These are phyloP conservation scores for Ceratobasidium sp. DNA, from an alignment of 1,284 basidiomycete species.

Conservation along the genomic window DNA sequence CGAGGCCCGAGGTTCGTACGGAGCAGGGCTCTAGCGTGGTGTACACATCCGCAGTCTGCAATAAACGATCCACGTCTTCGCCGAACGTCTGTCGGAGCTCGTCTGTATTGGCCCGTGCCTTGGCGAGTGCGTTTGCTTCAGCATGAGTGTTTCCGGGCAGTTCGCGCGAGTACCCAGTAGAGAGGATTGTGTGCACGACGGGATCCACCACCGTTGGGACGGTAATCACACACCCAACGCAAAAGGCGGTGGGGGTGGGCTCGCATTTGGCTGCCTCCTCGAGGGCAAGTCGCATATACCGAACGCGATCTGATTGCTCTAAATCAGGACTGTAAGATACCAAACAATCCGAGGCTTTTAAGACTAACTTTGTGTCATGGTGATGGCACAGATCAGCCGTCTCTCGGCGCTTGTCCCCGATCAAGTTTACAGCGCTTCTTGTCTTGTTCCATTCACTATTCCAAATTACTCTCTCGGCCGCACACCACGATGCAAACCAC, in stretches of 20 bases:
- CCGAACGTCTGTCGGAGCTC: conserved; percentile 53
- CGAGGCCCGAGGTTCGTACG: conserved; percentile 84
- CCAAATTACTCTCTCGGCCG: neutral
- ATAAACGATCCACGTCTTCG: conserved; percentile 61
- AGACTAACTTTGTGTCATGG: conserved; percentile 31
- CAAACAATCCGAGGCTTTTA: neutral
- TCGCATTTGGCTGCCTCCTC: conserved; percentile 77
- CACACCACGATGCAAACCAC: conserved; percentile 57
- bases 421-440: neutral
- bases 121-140: conserved; percentile 92
- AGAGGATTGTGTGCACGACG: conserved; percentile 62
- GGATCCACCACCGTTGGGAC: conserved; percentile 53
- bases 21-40: conserved; percentile 99
- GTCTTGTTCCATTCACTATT: neutral
- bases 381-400: neutral
- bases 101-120: conserved; percentile 59
- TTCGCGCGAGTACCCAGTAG: conserved; percentile 92
- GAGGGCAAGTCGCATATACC: conserved; percentile 74
- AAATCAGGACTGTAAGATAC: neutral
- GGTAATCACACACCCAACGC: conserved; percentile 90
- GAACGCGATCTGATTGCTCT: conserved; percentile 54
- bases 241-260: conserved; percentile 86
- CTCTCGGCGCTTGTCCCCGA: neutral
- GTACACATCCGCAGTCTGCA: conserved; percentile 74
- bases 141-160: conserved; percentile 96